Evolutionary conservation across 2,329 filamentous ascomycete genomes (phyloP).

Genomic region (Trichoderma asperellum): DNA sequence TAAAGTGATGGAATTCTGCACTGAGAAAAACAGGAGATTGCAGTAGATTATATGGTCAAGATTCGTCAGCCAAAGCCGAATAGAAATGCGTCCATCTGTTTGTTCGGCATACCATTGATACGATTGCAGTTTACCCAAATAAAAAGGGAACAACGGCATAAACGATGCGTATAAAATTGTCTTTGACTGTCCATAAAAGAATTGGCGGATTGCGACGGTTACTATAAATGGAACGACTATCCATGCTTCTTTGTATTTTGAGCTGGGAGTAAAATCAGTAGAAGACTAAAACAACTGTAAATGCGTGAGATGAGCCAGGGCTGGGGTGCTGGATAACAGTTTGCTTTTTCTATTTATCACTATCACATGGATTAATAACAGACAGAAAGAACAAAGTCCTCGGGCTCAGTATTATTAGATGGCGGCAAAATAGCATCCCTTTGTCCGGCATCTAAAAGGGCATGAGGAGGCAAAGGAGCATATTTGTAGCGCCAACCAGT

Average conservation of each 20-base stretch:
- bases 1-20: not conserved
- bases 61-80: too few relatives aligned
- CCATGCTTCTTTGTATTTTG: not conserved
- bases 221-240: not conserved
- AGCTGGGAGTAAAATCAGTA: not conserved
- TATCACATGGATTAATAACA: not conserved
- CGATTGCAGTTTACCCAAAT: not conserved
- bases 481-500: not conserved
- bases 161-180: not conserved
- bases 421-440: not conserved
- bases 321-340: not conserved
- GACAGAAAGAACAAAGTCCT: not conserved
- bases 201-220: not conserved
- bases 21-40: not conserved
- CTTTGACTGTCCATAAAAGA: not conserved
- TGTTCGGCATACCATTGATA: not conserved
- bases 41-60: not conserved
- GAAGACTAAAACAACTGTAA: too few relatives aligned
- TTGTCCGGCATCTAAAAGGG: not conserved
- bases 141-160: not conserved
- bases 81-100: not conserved
- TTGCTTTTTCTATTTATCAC: not conserved
- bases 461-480: not conserved
- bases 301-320: not conserved
- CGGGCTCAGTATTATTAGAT: not conserved